Evolutionary conservation across 768 basidiomycete species (phyloP).

Genomic region (Serpula lacrymans): DNA sequence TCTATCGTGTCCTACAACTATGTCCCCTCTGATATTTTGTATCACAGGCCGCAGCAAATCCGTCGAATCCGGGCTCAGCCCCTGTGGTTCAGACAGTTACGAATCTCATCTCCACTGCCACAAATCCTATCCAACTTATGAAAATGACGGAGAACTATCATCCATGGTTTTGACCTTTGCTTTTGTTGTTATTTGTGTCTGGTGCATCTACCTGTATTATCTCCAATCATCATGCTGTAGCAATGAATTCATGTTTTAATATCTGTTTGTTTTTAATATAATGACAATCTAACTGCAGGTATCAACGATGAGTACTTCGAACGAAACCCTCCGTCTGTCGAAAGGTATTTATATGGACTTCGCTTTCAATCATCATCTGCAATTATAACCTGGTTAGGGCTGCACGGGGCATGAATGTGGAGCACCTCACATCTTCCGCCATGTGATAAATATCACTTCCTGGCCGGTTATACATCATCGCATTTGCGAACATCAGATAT

Average conservation of each 20-base stretch:
- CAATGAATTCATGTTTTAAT: slow-evolving; percentile 7
- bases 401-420: background rate
- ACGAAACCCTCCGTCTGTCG: slow-evolving; percentile 75
- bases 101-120: slow-evolving; percentile 79
- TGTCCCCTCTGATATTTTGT: background rate
- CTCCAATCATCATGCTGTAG: slow-evolving; percentile 5
- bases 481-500: slow-evolving; percentile 93
- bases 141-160: slow-evolving; percentile 84
- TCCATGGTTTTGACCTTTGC: slow-evolving; percentile 71
- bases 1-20: background rate
- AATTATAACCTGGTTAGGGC: slow-evolving; percentile 3
- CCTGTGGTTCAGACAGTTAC: slow-evolving; percentile 81
- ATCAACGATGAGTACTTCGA: slow-evolving; percentile 34
- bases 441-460: slow-evolving; percentile 83
- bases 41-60: slow-evolving; percentile 12
- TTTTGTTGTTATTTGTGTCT: slow-evolving; percentile 4
- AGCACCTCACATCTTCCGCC: slow-evolving; percentile 80
- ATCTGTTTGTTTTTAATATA: slow-evolving; percentile 6
- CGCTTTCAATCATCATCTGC: slow-evolving; percentile 77
- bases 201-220: slow-evolving; percentile 3
- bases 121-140: slow-evolving; percentile 79
- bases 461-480: slow-evolving; percentile 94
- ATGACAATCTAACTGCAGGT: slow-evolving; percentile 4
- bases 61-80: slow-evolving; percentile 13
- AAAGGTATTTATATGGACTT: slow-evolving; percentile 62